These are phyloP conservation scores for Cicer arietinum DNA, from an alignment of 306 rosid genomes.

Conservation along the genomic window DNA sequence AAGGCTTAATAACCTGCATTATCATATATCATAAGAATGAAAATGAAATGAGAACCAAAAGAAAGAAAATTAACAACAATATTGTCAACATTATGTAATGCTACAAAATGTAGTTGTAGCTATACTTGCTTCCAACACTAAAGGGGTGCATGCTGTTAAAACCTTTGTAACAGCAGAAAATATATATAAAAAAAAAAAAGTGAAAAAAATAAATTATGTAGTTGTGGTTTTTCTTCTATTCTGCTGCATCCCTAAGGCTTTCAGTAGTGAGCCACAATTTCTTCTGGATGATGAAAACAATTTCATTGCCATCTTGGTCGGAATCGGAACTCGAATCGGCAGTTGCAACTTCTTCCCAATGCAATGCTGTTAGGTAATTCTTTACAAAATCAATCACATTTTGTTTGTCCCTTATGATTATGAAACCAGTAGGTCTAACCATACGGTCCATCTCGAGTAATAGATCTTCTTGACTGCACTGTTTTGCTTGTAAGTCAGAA, in stretches of 20 bases:
- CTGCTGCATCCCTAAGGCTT: conserved; percentile 66
- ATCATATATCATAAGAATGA: conserved; percentile 44
- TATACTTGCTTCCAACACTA: conserved; percentile 45
- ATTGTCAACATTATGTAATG: conserved; percentile 46
- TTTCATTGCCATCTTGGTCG: conserved; percentile 64
- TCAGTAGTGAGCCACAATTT: conserved; percentile 80
- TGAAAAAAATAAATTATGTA: conserved; percentile 30
- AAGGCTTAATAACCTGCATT: conserved; percentile 52
- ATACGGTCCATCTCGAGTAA: conserved; percentile 89
- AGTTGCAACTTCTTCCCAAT: conserved; percentile 84
- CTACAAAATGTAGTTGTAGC: conserved; percentile 58
- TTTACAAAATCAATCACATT: conserved; percentile 69
- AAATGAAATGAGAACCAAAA: conserved; percentile 14
- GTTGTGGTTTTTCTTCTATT: conserved; percentile 54
- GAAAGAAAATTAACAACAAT: conserved; percentile 5
- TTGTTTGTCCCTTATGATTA: conserved; percentile 75
- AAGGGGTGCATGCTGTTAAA: conserved; percentile 46
- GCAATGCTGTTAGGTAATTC: conserved; percentile 73
- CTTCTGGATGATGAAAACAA: conserved; percentile 73
- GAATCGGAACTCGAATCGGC: conserved; percentile 62
- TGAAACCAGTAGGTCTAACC: conserved; percentile 83
- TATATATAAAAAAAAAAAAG: not conserved
- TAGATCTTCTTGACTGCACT: conserved; percentile 75
- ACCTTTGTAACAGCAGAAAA: conserved; percentile 59
- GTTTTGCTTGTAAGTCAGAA: conserved; percentile 73